Evolutionary conservation across 2,329 filamentous ascomycete genomes (phyloP), one percentile per base, ranked within the genome.

Genomic region (Phialophora expanda): DNA sequence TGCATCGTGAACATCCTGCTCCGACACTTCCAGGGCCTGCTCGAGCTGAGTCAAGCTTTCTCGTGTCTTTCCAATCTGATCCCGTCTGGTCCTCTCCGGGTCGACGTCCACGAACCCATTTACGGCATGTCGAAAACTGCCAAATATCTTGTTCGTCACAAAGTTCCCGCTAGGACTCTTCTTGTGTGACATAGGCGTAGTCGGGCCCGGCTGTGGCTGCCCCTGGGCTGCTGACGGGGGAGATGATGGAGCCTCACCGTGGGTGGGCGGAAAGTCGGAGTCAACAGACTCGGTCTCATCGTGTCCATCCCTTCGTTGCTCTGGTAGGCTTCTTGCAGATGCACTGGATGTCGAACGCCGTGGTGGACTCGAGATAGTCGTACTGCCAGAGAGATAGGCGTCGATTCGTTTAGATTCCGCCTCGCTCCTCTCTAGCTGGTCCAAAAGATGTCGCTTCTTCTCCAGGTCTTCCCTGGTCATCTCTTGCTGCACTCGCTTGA

Each of bases 71-170:
- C 94, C 93, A 72, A 99, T 97, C 69, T 92, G 90, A 76, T 99
- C 95, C 61, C 95, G 86, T 61, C 95, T 86, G 51, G 93, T 97
- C 69, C 93, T 86, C 79, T 99, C 95, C 0, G 95, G 95, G 75
- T 99, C 95, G 50, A 96, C 92, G 76, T 99, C 95, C 0, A 95
- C 94, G 73, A 98, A 94, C 3, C 95, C 95, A 75, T 98, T 92
- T 38, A 98, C 92, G 0, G 95, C 95, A 79, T 99, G 94, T 62
- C 92, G 96, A 68, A 99, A 90, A 11, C 93, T 91, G 0, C 94
- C 95, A 77, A 99, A 98, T 60, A 99, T 92, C 80, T 94, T 88
- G 74, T 86, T 97, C 1, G 93, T 93, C 68, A 98, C 93, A 69
- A 95, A 97, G 73, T 90, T 92, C n/a, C 91, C 89, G 74, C 92